phyloP scores from a whole-genome alignment of 2,329 filamentous ascomycete species.

The Atkinsonella hypoxylon region DNA sequence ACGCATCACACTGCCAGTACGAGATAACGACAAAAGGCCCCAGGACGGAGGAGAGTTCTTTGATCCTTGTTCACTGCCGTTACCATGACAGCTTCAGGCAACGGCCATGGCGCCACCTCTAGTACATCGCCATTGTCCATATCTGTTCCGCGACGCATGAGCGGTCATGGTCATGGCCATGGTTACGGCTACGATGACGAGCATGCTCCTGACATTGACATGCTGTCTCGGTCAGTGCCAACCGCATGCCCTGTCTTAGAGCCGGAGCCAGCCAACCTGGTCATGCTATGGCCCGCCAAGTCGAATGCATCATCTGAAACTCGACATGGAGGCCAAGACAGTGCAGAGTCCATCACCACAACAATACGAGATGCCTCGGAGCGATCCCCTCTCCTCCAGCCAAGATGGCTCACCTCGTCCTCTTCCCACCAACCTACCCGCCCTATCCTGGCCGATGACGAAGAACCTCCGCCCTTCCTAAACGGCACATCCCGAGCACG shows the following conservation, averaged over 20 bases:
- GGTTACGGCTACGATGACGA: background rate
- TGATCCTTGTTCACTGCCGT: background rate
- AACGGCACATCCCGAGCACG: constrained; percentile 33
- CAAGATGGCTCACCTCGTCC: constrained; percentile 1
- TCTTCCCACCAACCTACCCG: constrained; percentile 5
- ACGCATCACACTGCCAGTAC: no score
- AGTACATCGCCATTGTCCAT: background rate
- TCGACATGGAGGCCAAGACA: background rate
- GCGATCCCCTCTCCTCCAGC: constrained; percentile 15
- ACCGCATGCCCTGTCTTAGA: constrained; percentile 26
- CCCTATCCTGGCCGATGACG: background rate
- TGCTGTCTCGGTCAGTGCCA: constrained; percentile 27
- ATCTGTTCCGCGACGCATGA: background rate
- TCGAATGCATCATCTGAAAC: constrained; percentile 6
- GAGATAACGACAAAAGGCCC: no score
- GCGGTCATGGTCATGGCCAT: background rate
- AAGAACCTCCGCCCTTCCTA: constrained; percentile 23
- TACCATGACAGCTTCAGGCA: background rate
- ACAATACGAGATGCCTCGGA: constrained; percentile 10
- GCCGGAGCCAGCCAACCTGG: constrained; percentile 27
- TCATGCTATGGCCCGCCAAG: constrained; percentile 22
- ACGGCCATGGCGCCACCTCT: background rate
- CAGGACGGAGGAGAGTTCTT: background rate
- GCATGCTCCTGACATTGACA: constrained; percentile 8
- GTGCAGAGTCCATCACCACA: background rate